Base-by-base conservation (phyloP, 1,284 basidiomycete species). In the Puccinia horiana region DNA sequence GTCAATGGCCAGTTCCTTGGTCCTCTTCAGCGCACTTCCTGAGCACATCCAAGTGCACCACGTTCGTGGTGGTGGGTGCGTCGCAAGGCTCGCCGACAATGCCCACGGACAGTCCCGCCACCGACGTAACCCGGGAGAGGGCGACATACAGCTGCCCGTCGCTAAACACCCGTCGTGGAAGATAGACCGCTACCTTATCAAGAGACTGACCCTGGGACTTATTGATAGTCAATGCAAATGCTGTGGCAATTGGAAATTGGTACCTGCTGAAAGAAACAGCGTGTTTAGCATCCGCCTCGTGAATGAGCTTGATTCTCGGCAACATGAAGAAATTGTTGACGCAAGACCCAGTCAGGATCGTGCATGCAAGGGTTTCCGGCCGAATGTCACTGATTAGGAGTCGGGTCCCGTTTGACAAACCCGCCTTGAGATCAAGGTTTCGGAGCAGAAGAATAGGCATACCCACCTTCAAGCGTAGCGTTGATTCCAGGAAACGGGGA, bases 101-200 rank as follows among this genome's bases (percentile, higher is more conserved):
- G 14, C 23, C 23, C 8, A 58, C 6, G 3, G 18, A 4, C 35
- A 67, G 40, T 3, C 35, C n/a, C 4, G 11, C 11, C 14, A 67
- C 3, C 5, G 37, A 3, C 8, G 35, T 40, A 3, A 67, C 63
- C 2, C 73, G 11, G 0, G 73, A 75, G 3, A 75, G 12, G 1
- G 73, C 73, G 0, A 75, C 49, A 20, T 75, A 75, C 20, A 75
- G 26, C 40, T 75, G 73, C 3, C 73, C 73, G 32, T 75, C 49
- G 5, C 23, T 12, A 26, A 75, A 75, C 2, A 52, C 49, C 6
- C 49, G 73, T 4, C 26, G 20, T 1, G 49, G n/a, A 12, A 75
- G 29, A 23, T 54, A 75, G 0, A 75, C 14, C 1, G n/a, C 73
- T 0, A 56, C 73, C 32, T 18, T 56, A 0, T 56, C 49, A 18